These are phyloP conservation scores for Penicillium waksmanii DNA, from an alignment of 495 filamentous ascomycete species.

Conservation along the genomic window DNA sequence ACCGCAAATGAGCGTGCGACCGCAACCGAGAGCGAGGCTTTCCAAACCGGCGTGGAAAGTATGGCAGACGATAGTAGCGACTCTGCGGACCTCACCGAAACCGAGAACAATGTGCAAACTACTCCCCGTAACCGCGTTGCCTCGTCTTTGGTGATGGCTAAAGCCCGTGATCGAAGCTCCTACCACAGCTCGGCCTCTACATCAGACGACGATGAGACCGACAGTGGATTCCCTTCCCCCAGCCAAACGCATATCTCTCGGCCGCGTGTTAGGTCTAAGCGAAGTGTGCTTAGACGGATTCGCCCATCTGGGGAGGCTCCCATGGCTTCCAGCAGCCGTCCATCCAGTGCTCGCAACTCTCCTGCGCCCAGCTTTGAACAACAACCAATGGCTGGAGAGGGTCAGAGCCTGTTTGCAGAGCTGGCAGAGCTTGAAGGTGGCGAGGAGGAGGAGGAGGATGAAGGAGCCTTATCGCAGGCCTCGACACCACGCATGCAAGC, in stretches of 20 bases:
- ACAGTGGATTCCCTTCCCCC: constrained; percentile 59
- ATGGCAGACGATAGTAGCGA: constrained; percentile 76
- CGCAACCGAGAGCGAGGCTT: constrained; percentile 83
- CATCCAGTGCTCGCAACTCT: constrained; percentile 57
- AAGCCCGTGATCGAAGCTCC: constrained; percentile 63
- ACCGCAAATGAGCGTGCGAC: constrained; percentile 76
- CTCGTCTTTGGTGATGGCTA: constrained; percentile 47
- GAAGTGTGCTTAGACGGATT: constrained; percentile 64
- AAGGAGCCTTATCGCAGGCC: constrained; percentile 51
- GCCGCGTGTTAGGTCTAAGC: constrained; percentile 70
- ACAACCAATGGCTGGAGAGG: constrained; percentile 55
- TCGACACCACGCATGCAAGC: constrained; percentile 54
- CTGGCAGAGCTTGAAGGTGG: constrained; percentile 75
- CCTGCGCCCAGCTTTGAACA: constrained; percentile 45
- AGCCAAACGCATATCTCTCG: constrained; percentile 64
- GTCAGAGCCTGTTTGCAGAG: constrained; percentile 89
- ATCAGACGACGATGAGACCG: constrained; percentile 73
- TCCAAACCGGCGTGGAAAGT: constrained; percentile 86
- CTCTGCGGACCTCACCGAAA: constrained; percentile 80
- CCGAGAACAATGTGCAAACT: constrained; percentile 63
- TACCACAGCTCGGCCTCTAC: constrained; percentile 90
- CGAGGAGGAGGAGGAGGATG: constrained; percentile 63
- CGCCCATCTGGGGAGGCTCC: constrained; percentile 69
- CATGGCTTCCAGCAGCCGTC: constrained; percentile 50
- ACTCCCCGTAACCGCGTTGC: constrained; percentile 47